These are phyloP conservation scores for Saccharomyces eubayanus DNA, from an alignment of 805 yeast species.

Conservation along the genomic window DNA sequence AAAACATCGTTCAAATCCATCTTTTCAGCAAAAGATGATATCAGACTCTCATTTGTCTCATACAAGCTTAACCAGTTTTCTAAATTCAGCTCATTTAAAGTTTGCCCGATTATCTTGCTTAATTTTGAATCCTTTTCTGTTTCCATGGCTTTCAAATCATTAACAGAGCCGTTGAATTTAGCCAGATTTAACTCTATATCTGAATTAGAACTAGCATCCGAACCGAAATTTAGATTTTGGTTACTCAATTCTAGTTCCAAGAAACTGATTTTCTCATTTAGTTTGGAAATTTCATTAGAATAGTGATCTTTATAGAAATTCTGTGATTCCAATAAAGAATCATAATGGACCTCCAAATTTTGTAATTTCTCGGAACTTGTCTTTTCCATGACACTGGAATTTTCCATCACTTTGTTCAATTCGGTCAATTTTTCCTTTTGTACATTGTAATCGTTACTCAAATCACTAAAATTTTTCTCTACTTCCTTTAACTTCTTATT, in stretches of 20 bases:
- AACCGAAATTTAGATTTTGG: neutral
- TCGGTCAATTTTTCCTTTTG: slow-evolving; percentile 41
- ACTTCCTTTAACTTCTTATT: slow-evolving; percentile 62
- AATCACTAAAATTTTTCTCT: slow-evolving; percentile 43
- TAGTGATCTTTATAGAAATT: slow-evolving; percentile 19
- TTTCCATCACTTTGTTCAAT: slow-evolving; percentile 3
- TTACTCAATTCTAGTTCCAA: neutral
- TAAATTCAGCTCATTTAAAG: slow-evolving; percentile 1
- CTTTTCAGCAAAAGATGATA: slow-evolving; percentile 12
- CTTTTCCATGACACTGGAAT: slow-evolving; percentile 1
- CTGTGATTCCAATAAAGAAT: slow-evolving; percentile 21
- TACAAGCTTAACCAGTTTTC: slow-evolving; percentile 16
- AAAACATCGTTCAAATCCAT: slow-evolving; percentile 6
- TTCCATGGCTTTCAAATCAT: neutral
- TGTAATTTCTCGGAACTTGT: slow-evolving; percentile 10
- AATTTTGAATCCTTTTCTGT: neutral
- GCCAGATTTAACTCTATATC: neutral
- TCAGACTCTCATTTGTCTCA: slow-evolving; percentile 11
- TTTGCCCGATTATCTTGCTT: neutral
- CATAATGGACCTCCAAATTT: slow-evolving; percentile 18
- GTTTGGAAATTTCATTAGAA: slow-evolving; percentile 13
- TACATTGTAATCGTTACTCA: slow-evolving; percentile 35
- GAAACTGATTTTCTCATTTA: slow-evolving; percentile 3
- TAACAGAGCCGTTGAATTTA: slow-evolving; percentile 1
- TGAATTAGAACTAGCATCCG: neutral